These are phyloP conservation scores for Plasmodium sp. DNA, from an alignment of 169 alveolate genomes.

Conservation along the genomic window DNA sequence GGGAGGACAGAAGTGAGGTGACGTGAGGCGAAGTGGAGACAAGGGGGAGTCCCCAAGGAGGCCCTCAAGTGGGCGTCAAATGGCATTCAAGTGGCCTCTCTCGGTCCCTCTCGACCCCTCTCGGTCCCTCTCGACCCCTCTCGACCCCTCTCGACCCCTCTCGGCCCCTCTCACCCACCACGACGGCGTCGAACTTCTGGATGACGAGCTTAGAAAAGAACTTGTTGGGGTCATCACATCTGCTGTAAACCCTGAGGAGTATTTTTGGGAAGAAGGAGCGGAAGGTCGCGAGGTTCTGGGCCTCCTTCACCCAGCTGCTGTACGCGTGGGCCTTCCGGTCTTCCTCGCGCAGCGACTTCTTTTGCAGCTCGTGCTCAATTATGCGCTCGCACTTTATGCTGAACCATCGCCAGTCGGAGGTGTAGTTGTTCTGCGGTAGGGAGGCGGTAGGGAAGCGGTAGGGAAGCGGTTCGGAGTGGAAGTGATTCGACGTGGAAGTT, in stretches of 20 bases:
- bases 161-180: background rate
- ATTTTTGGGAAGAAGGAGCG: conserved; percentile 46
- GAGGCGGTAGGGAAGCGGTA: background rate
- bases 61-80: background rate
- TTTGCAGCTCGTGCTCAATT: conserved; percentile 19
- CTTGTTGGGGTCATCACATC: conserved; percentile 20
- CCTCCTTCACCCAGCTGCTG: conserved; percentile 1
- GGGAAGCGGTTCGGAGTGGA: too few relatives aligned
- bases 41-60: background rate
- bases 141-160: background rate
- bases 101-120: background rate
- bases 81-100: too few relatives aligned
- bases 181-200: conserved; percentile 47
- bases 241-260: conserved; percentile 20
- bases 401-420: conserved; percentile 69
- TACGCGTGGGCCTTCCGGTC: background rate
- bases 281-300: conserved; percentile 12
- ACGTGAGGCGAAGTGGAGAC: background rate
- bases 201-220: conserved; percentile 30
- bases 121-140: background rate
- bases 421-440: conserved; percentile 4
- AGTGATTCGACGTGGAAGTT: too few relatives aligned
- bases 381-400: conserved; percentile 52
- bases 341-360: background rate
- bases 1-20: background rate